Conservation (phyloP, 2,329 filamentous ascomycete species). For the Mycosphaerella sp. region DNA sequence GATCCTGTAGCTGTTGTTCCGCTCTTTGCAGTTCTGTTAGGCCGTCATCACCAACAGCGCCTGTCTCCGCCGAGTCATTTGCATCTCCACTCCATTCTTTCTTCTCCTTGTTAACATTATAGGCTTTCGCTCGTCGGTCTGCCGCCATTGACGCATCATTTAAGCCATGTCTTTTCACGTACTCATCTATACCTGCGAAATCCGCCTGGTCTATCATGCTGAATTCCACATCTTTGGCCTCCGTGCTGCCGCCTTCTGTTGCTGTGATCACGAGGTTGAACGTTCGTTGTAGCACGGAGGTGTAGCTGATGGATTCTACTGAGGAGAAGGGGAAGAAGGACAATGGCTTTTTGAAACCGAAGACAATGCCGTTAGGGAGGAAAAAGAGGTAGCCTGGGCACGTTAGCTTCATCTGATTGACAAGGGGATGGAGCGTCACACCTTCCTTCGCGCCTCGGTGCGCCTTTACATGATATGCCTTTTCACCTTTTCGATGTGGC, state of each 20-base stretch:
- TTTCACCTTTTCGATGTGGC: conserved; percentile 56
- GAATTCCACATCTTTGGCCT: conserved; percentile 53
- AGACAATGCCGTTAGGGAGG: conserved; percentile 55
- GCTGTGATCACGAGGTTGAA: conserved; percentile 57
- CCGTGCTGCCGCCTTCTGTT: conserved; percentile 12
- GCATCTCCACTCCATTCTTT: conserved; percentile 26
- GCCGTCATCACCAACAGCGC: conserved; percentile 26
- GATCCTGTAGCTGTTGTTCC: conserved; percentile 32
- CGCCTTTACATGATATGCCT: conserved; percentile 58
- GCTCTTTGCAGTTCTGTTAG: conserved; percentile 30
- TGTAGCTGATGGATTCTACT: conserved; percentile 57
- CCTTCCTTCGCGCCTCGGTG: conserved; percentile 61
- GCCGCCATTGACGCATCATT: conserved; percentile 60
- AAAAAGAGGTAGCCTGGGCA: conserved; percentile 56
- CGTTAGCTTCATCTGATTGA: background rate
- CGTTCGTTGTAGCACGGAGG: conserved; percentile 57
- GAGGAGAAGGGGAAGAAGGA: conserved; percentile 56
- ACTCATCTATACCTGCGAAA: conserved; percentile 56
- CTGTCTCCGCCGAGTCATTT: conserved; percentile 18
- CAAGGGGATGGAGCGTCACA: conserved; percentile 22
- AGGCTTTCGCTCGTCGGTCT: conserved; percentile 53
- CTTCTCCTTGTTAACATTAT: conserved; percentile 46
- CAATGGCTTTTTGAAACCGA: conserved; percentile 61
- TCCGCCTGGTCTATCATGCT: conserved; percentile 61
- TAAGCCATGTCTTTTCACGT: conserved; percentile 55